A percentile compares a stretch with the other conserved stretches of the same genome.
phyloP scores from a whole-genome alignment of 2,329 filamentous ascomycete species.

The Daldinia sp. region DNA sequence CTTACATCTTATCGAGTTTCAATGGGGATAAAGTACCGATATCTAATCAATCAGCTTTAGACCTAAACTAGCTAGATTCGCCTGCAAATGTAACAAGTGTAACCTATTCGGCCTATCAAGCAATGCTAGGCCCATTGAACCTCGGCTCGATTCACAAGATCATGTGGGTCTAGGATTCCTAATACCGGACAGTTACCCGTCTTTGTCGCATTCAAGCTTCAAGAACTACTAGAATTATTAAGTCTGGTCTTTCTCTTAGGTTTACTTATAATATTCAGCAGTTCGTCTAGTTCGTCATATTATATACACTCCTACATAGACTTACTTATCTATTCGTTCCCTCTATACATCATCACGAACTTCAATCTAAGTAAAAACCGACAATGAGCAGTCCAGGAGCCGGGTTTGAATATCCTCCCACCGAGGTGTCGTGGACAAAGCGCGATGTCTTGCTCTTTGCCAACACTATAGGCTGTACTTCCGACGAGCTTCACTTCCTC shows the following conservation, averaged over 20 bases:
- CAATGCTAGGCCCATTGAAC: slow-evolving; percentile 25
- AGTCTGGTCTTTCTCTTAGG: background rate
- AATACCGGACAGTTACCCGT: slow-evolving; percentile 9
- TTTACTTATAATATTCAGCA: background rate
- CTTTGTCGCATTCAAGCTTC: slow-evolving; percentile 1
- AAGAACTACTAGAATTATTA: background rate
- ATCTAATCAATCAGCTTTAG: slow-evolving; percentile 5
- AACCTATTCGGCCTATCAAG: background rate
- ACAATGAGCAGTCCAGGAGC: slow-evolving; percentile 66
- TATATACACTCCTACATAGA: background rate
- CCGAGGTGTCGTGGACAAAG: slow-evolving; percentile 86
- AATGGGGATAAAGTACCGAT: slow-evolving; percentile 1
- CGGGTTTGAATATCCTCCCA: slow-evolving; percentile 83
- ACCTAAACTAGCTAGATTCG: background rate
- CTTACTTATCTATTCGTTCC: background rate
- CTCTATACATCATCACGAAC: background rate
- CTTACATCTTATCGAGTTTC: background rate
- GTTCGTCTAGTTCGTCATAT: background rate
- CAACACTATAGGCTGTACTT: slow-evolving; percentile 84
- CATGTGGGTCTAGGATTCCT: slow-evolving; percentile 17
- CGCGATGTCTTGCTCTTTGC: slow-evolving; percentile 91
- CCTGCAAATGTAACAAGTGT: background rate
- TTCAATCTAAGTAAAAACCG: slow-evolving; percentile 11
- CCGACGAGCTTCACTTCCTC: slow-evolving; percentile 92
- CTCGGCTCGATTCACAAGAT: slow-evolving; percentile 35